phyloP scores from a whole-genome alignment of 2,329 filamentous ascomycete genomes.

The Cryphonectria nitschkei region DNA sequence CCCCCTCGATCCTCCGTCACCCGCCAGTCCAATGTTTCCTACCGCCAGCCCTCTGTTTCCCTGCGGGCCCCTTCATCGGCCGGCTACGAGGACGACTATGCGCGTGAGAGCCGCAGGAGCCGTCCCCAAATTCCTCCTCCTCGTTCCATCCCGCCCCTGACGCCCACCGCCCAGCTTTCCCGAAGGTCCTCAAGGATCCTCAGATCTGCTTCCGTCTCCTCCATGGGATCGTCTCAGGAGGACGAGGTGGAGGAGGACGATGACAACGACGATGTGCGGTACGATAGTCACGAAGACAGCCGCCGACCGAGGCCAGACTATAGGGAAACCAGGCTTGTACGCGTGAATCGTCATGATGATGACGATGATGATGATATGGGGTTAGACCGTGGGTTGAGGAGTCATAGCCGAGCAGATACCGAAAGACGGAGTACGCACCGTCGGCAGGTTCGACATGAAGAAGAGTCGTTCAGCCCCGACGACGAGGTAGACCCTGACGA shows the following conservation, averaged over 20 bases:
- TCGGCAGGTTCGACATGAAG: slow-evolving; percentile 13
- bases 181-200: slow-evolving; percentile 39
- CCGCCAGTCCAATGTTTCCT: slow-evolving; percentile 32
- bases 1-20: slow-evolving; percentile 36
- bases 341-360: slow-evolving; percentile 14
- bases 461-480: slow-evolving; percentile 22
- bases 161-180: slow-evolving; percentile 43
- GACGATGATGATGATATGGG: background rate
- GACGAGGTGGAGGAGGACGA: slow-evolving; percentile 24
- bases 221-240: slow-evolving; percentile 36
- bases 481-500: slow-evolving; percentile 29
- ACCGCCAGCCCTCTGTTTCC: slow-evolving; percentile 31
- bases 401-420: slow-evolving; percentile 20
- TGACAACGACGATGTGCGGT: slow-evolving; percentile 43
- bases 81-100: slow-evolving; percentile 35
- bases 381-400: slow-evolving; percentile 4
- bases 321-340: slow-evolving; percentile 25
- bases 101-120: slow-evolving; percentile 37
- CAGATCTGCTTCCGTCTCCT: slow-evolving; percentile 35
- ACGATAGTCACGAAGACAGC: slow-evolving; percentile 41
- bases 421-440: slow-evolving; percentile 17
- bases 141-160: slow-evolving; percentile 18
- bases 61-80: slow-evolving; percentile 8
- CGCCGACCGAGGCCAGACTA: slow-evolving; percentile 32
- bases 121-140: slow-evolving; percentile 27